phyloP scores from a whole-genome alignment of 495 filamentous ascomycete species.

The Aspergillus haitiensis region DNA sequence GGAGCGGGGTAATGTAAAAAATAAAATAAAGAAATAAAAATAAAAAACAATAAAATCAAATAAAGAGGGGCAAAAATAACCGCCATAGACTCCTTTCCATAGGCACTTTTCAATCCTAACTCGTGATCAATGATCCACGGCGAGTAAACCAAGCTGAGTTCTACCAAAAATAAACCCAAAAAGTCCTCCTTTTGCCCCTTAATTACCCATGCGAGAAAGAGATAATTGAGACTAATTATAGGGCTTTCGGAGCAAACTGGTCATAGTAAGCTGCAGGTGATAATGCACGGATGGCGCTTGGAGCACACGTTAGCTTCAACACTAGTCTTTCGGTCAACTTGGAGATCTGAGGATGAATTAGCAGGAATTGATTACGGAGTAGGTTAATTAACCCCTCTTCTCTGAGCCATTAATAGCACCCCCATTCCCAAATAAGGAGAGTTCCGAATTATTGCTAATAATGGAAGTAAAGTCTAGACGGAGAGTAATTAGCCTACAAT shows the following conservation, averaged over 20 bases:
- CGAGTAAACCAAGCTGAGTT: no score
- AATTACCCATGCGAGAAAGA: not conserved
- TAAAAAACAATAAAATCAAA: no score
- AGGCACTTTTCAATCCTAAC: no score
- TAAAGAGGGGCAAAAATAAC: no score
- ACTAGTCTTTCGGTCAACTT: not conserved
- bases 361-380: not conserved
- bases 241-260: not conserved
- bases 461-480: not conserved
- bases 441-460: not conserved
- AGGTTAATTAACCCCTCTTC: not conserved
- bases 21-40: no score
- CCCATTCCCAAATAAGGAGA: not conserved
- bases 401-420: not conserved
- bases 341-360: not conserved
- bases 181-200: not conserved
- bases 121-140: no score
- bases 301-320: conserved; percentile 2
- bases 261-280: conserved; percentile 6
- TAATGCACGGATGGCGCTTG: conserved; percentile 1
- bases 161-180: no score
- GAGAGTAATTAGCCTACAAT: not conserved
- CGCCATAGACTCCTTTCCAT: no score
- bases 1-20: no score
- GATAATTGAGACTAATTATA: conserved; percentile 13